Evolutionary conservation across 371 early-diverging fungal species (phyloP), one percentile per base, ranked within the genome.

Genomic region (Rhizomucor pusillus): DNA sequence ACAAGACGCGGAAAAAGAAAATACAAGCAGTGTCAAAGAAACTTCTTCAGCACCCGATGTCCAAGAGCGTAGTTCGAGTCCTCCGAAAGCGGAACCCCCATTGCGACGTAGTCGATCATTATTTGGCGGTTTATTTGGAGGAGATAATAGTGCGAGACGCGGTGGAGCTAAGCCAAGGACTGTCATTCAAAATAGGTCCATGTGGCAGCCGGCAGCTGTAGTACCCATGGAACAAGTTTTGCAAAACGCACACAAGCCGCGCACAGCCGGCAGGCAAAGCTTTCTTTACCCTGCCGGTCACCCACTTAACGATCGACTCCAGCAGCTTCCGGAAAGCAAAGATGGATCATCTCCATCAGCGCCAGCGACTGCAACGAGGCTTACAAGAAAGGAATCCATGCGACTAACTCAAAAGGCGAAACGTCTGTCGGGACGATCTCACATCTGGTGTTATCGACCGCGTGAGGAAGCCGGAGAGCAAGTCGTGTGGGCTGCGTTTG

Each of bases 371-470:
- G 20, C 34, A 1, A 43, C 37, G 34, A 33, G 22, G 24, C 13
- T 50, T 29, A 45, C 57, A 2, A 50, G 57, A 10, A 57, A 51
- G 18, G 57, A 57, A 46, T 50, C 57, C 1, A 43, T 22, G 13
- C 22, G 51, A 5, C 4, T 57, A 0, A 22, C 20, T 1, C 35
- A 44, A 12, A 60, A 56, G 34, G 61, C 56, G 5, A 49, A 47
- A 24, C 46, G 45, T 13, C 41, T 56, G 5, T 25, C 51, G 3
- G 22, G 24, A 16, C 51, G 61, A 22, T 39, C 25, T 1, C 55
- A 44, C 50, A 60, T 60, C 23, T 60, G 61, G 61, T 60, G 61
- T n/a, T 60, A 55, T 36, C 56, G 61, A 13, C 61, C 61, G 6
- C 18, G 50, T 50, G 43, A 51, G 14, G 24, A 33, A 13, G 19